These are phyloP conservation scores for Clonostachys rosea DNA, from an alignment of 2,329 filamentous ascomycete species.

Conservation along the genomic window DNA sequence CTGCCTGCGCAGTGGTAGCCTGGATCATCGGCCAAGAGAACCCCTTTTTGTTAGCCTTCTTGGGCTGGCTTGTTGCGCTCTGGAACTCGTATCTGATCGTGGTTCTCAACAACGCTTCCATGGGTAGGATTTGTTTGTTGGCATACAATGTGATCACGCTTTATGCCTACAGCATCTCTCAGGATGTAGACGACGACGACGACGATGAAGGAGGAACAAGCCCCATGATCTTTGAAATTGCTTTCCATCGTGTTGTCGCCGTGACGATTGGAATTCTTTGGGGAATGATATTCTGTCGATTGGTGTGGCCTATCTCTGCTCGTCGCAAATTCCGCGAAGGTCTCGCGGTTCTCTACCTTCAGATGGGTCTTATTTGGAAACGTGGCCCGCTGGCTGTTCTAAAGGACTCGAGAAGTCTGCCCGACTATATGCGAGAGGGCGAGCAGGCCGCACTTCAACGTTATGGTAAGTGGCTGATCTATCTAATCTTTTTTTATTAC, in stretches of 20 bases:
- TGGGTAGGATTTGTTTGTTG: slow-evolving; percentile 89
- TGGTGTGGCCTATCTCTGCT: slow-evolving; percentile 93
- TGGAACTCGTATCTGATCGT: slow-evolving; percentile 90
- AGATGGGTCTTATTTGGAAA: slow-evolving; percentile 96
- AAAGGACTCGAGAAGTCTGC: slow-evolving; percentile 49
- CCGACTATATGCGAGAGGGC: slow-evolving; percentile 78
- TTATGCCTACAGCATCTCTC: slow-evolving; percentile 87
- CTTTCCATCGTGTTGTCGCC: slow-evolving; percentile 79
- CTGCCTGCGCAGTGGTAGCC: slow-evolving; percentile 65
- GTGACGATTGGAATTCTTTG: slow-evolving; percentile 85
- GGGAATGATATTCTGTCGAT: slow-evolving; percentile 83
- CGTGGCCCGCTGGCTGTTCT: slow-evolving; percentile 80
- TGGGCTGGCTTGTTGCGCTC: slow-evolving; percentile 77
- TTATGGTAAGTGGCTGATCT: slow-evolving; percentile 42
- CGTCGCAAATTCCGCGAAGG: slow-evolving; percentile 85
- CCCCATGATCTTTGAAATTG: slow-evolving; percentile 84
- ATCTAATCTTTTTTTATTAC: not conserved
- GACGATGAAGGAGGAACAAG: slow-evolving; percentile 83
- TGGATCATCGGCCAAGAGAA: slow-evolving; percentile 78
- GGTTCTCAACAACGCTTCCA: slow-evolving; percentile 75
- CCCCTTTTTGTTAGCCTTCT: slow-evolving; percentile 67
- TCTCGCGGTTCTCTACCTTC: slow-evolving; percentile 84
- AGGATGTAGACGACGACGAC: slow-evolving; percentile 73
- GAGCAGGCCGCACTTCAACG: slow-evolving; percentile 86
- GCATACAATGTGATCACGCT: slow-evolving; percentile 95